phyloP scores from a whole-genome alignment of 139 green algal genomes.

The Pseudopediastrum boryanum region DNA sequence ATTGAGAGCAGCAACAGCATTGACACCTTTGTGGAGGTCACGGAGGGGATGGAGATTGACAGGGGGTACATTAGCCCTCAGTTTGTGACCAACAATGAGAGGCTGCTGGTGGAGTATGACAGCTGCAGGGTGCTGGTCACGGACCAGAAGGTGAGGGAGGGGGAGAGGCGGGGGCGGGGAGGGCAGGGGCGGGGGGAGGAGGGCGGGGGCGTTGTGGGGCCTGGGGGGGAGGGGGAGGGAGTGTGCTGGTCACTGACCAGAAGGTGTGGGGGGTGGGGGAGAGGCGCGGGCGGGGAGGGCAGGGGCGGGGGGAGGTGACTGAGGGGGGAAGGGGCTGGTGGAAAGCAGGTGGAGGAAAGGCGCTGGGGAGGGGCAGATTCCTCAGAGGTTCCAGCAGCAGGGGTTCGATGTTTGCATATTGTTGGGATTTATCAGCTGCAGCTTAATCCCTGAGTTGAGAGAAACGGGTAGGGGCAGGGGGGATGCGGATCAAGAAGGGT shows the following conservation, averaged over 20 bases:
- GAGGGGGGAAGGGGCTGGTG: too few species aligned
- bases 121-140: conserved; percentile 93
- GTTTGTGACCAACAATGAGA: conserved; percentile 96
- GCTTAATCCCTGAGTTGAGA: too few species aligned
- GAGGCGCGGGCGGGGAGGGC: neutral
- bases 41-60: conserved; percentile 97
- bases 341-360: too few species aligned
- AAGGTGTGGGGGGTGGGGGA: conserved; percentile 61
- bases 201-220: conserved; percentile 50
- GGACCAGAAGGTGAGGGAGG: conserved; percentile 97
- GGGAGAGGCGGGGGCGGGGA: too few species aligned
- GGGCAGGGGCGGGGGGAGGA: conserved; percentile 51
- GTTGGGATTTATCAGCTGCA: too few species aligned
- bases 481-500: too few species aligned
- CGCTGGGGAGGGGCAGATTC: too few species aligned
- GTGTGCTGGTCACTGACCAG: conserved; percentile 85
- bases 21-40: conserved; percentile 65
- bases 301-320: conserved; percentile 38
- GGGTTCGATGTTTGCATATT: too few species aligned
- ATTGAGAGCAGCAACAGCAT: conserved; percentile 84
- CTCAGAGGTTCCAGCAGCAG: too few species aligned
- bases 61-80: conserved; percentile 97
- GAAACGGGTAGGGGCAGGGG: too few species aligned
- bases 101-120: conserved; percentile 90
- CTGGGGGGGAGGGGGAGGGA: conserved; percentile 2